Evolutionary conservation across 2,329 filamentous ascomycete genomes (phyloP).

Genomic region (Fusarium burgessii): DNA sequence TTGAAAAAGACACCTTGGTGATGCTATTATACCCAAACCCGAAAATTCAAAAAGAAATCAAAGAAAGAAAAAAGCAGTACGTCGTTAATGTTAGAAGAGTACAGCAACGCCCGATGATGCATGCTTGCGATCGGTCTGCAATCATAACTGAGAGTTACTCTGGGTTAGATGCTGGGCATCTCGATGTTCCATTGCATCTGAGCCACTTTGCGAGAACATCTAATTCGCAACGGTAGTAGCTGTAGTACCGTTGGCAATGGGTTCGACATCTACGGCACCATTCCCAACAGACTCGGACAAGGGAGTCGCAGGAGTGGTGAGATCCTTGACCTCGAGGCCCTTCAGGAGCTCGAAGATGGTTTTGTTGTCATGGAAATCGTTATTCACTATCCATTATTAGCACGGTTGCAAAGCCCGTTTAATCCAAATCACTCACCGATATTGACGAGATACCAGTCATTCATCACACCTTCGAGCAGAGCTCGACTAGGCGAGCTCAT

Average conservation of each 20-base stretch:
- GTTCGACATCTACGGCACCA: conserved; percentile 13
- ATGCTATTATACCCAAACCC: conserved; percentile 45
- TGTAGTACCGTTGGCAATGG: conserved; percentile 24
- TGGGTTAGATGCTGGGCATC: conserved; percentile 15
- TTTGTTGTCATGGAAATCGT: conserved; percentile 89
- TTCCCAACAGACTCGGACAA: conserved; percentile 43
- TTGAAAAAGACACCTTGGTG: conserved; percentile 56
- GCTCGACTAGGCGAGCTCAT: conserved; percentile 79
- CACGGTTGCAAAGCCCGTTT: background rate
- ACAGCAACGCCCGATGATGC: conserved; percentile 33
- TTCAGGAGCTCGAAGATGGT: conserved; percentile 90
- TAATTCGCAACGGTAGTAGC: conserved; percentile 33
- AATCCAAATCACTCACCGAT: conserved; percentile 73
- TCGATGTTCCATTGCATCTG: background rate
- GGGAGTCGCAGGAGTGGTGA: conserved; percentile 59
- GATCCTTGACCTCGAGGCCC: conserved; percentile 75
- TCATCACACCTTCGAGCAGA: conserved; percentile 85
- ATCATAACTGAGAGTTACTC: conserved; percentile 5
- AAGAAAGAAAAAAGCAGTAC: conserved; percentile 12
- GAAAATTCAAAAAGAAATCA: conserved; percentile 18
- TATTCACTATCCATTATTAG: conserved; percentile 76
- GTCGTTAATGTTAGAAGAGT: conserved; percentile 31
- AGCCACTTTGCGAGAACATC: background rate
- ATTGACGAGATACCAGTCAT: conserved; percentile 93
- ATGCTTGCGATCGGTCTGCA: conserved; percentile 29